Percentiles rank a stretch among this genome's conserved stretches.
Conservation (phyloP, 129 eudicot genomes). For the Tagetes erecta region DNA sequence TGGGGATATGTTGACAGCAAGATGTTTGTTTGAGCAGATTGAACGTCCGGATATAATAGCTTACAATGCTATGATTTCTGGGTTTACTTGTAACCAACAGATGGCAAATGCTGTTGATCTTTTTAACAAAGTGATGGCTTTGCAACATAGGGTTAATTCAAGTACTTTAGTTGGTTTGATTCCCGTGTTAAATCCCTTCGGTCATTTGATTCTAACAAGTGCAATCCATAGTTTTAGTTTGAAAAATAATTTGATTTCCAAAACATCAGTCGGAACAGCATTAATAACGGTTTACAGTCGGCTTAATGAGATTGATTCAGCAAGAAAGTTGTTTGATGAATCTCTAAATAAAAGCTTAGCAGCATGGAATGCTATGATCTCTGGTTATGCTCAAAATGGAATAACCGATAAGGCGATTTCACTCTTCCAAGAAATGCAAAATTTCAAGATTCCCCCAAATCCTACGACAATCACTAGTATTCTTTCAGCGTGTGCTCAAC, state of each 20-base stretch:
- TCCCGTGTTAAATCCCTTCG: slow-evolving; percentile 74
- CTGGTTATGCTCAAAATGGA: slow-evolving; percentile 96
- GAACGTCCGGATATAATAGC: slow-evolving; percentile 67
- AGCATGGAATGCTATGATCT: slow-evolving; percentile 97
- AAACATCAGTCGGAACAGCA: slow-evolving; percentile 80
- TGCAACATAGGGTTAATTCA: slow-evolving; percentile 58
- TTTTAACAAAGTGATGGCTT: slow-evolving; percentile 49
- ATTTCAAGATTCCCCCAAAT: slow-evolving; percentile 58
- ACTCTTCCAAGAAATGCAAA: slow-evolving; percentile 80
- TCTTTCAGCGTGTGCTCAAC: slow-evolving; percentile 93
- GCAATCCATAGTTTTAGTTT: slow-evolving; percentile 70
- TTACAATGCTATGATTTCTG: slow-evolving; percentile 84
- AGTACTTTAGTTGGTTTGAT: slow-evolving; percentile 80
- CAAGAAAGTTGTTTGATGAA: slow-evolving; percentile 76
- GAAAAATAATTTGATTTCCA: slow-evolving; percentile 47
- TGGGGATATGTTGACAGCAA: slow-evolving; percentile 55
- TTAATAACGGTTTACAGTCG: slow-evolving; percentile 79
- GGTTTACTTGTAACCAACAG: slow-evolving; percentile 56
- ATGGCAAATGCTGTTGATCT: slow-evolving; percentile 51
- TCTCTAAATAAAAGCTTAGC: slow-evolving; percentile 66
- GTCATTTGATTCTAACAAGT: slow-evolving; percentile 54
- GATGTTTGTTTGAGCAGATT: slow-evolving; percentile 58
- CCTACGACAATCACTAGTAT: slow-evolving; percentile 86
- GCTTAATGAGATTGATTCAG: slow-evolving; percentile 62
- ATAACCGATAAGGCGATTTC: slow-evolving; percentile 68